phyloP scores from a whole-genome alignment of 1,139 yeast species.

The Taiozyma sp. region DNA sequence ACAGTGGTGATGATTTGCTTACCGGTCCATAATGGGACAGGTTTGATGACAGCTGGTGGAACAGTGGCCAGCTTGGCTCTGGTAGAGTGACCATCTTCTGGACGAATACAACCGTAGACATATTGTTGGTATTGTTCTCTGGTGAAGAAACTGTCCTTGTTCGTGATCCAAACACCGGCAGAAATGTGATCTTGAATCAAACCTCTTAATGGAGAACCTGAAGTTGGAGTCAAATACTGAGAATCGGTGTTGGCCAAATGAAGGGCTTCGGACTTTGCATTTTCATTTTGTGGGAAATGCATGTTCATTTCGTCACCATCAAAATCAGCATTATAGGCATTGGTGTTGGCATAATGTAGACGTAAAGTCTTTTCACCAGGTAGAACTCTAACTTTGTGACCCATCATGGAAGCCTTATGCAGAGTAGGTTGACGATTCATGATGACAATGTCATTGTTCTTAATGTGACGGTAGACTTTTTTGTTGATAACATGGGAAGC shows the following conservation, averaged over 20 bases:
- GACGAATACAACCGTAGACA: slow-evolving; percentile 89
- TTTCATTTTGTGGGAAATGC: slow-evolving; percentile 99
- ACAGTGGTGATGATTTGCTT: slow-evolving; percentile 95
- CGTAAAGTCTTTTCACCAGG: slow-evolving; percentile 97
- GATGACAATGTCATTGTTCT: slow-evolving; percentile 90
- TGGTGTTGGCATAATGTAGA: slow-evolving; percentile 97
- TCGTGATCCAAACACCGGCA: slow-evolving; percentile 98
- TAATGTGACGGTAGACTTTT: slow-evolving; percentile 91
- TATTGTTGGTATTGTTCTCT: slow-evolving; percentile 92
- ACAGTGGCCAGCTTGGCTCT: slow-evolving; percentile 67
- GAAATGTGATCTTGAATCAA: slow-evolving; percentile 98
- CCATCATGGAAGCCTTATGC: slow-evolving; percentile 99
- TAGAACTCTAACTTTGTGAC: slow-evolving; percentile 93
- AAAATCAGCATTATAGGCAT: slow-evolving; percentile 98
- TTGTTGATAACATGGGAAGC: slow-evolving; percentile 63
- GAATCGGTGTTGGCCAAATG: slow-evolving; percentile 95
- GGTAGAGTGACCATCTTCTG: slow-evolving; percentile 96
- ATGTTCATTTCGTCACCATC: slow-evolving; percentile 99
- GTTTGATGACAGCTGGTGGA: slow-evolving; percentile 87
- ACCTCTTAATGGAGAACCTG: slow-evolving; percentile 98
- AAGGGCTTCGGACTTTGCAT: slow-evolving; percentile 95
- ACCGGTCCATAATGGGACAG: slow-evolving; percentile 96
- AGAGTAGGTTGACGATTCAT: slow-evolving; percentile 99
- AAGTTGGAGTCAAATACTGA: slow-evolving; percentile 96
- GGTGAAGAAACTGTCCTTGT: slow-evolving; percentile 85